Percentiles rank a stretch among this genome's conserved stretches.
phyloP scores from a whole-genome alignment of 1,284 basidiomycete species.

The Neolentinus lepideus region DNA sequence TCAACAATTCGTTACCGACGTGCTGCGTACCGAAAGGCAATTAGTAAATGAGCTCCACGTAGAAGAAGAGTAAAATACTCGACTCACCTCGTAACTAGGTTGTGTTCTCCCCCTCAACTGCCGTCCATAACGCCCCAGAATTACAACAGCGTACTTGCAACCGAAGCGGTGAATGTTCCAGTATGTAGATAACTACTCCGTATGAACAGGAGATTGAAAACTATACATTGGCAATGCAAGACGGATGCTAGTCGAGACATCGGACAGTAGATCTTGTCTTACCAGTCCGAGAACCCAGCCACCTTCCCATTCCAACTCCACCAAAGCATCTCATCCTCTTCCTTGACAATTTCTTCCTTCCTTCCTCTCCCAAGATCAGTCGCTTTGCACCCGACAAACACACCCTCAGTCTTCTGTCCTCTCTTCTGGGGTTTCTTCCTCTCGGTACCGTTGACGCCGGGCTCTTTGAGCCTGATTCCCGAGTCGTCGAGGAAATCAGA shows the following conservation, averaged over 20 bases:
- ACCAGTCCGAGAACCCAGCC: constrained; percentile 66
- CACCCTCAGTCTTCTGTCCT: constrained; percentile 44
- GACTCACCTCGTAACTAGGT: too few relatives aligned
- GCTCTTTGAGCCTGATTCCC: constrained; percentile 11
- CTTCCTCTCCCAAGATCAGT: not conserved
- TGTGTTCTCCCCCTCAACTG: too few relatives aligned
- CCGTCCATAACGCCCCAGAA: not conserved
- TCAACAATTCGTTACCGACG: too few relatives aligned
- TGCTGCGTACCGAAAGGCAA: too few relatives aligned
- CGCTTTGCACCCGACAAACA: constrained; percentile 38
- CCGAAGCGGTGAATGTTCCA: not conserved
- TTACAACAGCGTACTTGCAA: not conserved
- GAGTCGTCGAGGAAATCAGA: constrained; percentile 33
- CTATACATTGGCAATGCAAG: not conserved
- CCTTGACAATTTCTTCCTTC: constrained; percentile 22
- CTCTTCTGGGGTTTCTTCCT: constrained; percentile 5
- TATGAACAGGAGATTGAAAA: not conserved
- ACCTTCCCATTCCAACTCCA: constrained; percentile 74
- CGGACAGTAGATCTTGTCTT: constrained; percentile 2
- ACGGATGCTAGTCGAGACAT: not conserved
- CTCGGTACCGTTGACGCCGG: not conserved
- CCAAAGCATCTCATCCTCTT: constrained; percentile 73
- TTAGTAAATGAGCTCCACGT: too few relatives aligned
- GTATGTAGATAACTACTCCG: not conserved
- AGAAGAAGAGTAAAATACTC: too few relatives aligned